Base-by-base conservation (phyloP, 768 basidiomycete genomes). In the Mycena polygramma region DNA sequence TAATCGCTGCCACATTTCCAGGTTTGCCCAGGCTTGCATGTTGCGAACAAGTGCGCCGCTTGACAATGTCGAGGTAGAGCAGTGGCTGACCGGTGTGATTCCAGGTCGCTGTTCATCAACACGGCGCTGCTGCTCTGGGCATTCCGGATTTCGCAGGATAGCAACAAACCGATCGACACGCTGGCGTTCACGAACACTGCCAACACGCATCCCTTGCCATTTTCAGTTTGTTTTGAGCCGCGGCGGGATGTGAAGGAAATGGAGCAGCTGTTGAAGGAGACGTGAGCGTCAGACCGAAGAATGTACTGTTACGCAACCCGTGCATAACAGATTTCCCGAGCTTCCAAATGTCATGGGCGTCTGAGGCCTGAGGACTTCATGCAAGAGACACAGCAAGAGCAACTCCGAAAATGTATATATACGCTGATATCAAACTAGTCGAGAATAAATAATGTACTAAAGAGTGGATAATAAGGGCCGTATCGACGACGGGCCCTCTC, bases 11-110 rank as follows among this genome's bases (percentile, higher is more conserved):
- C 24, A 35, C 7, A 60, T 55, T 39, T 41, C n/a, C 22, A 88
- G 91, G 83, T 91, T 7, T 93, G 91, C 68, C 91, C 90, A 0
- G 91, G 91, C 0, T 87, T 88, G 73, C 85, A 91, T 75, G 86
- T 93, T 39, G 91, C 87, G 9, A 81, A 80, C 48, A 72, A 68
- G 74, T 65, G 77, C 78, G 85, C 30, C 78, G 85, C 30, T 82
- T 70, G 75, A 79, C 77, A 0, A 15, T 22, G 15, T 48, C 14
- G 19, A 30, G 30, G 26, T 39, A 30, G 11, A 30, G 41, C 26
- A 4, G 43, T 48, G 4, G 4, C 13, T 60, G 24, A 58, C 61
- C 36, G 10, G 37, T 36, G 1, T 11, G 13, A 9, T 22, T 68
- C n/a, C 63, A 86, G 90, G 7, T 92, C 91, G 9, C 78, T 93